Evolutionary conservation across 352 stramenopile genomes (phyloP), one percentile per base, ranked within the genome.

Genomic region (Phytophthora pistaciae): DNA sequence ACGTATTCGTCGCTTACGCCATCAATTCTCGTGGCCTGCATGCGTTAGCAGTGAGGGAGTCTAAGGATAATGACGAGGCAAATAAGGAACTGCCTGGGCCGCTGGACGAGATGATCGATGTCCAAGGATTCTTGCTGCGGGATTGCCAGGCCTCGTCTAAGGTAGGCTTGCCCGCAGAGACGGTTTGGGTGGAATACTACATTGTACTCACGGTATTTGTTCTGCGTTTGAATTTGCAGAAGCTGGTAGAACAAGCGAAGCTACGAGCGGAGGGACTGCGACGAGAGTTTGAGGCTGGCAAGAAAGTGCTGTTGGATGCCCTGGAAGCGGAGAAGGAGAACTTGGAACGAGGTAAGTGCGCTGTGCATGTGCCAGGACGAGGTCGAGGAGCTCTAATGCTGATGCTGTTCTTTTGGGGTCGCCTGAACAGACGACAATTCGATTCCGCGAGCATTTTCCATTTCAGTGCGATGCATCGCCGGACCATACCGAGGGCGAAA

Each of bases 271-370:
- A 72, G 9, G 82, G 91, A 44, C 73, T 95, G 36, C 75, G 77
- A 8, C 72, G 61, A 59, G 75, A 92, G 53, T 73, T 93, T 54
- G 74, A 82, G 25, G 73, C 78, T 36, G 82, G 84, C 18, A 92
- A 91, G 59, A 73, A 86, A 55, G 68, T 69, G 53, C 75, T 95
- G 55, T 52, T 90, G 49, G 75, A 85, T 63, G 78, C 78, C 3
- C 65, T 93, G 3, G 61, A 84, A n/a, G 82, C 80, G 3, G 83
- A 91, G 61, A 91, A 91, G 48, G 84, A 89, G 53, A 90, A 87
- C 40, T 29, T 83, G 13, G 70, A 71, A 9, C 70, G 77, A 60
- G 69, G 83, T 68, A 44, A 16, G 46, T 20, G n/a, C 21, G 55
- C 11, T 46, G 13, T 31, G 7, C 55, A 25, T n/a, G 11, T 5